Evolutionary conservation across 163 green algal species (phyloP).

Genomic region (Scenedesmus sp.): DNA sequence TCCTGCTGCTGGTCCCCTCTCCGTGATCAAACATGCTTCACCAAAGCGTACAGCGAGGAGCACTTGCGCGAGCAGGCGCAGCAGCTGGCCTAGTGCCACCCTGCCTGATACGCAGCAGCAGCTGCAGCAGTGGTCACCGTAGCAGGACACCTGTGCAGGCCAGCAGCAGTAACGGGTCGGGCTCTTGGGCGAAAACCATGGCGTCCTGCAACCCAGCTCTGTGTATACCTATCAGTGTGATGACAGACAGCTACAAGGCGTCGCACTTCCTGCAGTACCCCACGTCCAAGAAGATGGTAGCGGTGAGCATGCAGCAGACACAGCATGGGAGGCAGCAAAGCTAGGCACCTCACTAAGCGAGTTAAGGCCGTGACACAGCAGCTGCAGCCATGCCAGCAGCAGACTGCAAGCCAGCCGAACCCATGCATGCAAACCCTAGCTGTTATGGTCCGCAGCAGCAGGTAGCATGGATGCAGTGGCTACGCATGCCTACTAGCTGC

Average conservation of each 20-base stretch:
- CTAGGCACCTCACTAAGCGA: not conserved
- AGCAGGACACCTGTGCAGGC: not conserved
- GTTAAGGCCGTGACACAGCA: not conserved
- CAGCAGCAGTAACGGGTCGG: not conserved
- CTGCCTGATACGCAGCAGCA: conserved; percentile 6
- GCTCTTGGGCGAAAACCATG: conserved; percentile 19
- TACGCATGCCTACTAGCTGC: not conserved
- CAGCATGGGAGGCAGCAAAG: not conserved
- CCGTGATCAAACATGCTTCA: not conserved
- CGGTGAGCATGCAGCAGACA: conserved; percentile 66
- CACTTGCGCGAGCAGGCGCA: not conserved
- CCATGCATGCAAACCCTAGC: conserved; percentile 18
- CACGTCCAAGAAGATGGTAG: conserved; percentile 80
- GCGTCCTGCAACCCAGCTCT: conserved; percentile 5
- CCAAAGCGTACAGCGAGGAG: not conserved
- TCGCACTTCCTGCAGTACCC: conserved; percentile 91
- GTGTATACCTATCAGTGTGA: conserved; percentile 76
- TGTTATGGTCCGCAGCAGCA: not conserved
- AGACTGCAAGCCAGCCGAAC: not conserved
- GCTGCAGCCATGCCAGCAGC: not conserved
- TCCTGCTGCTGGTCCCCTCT: not conserved
- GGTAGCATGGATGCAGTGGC: not conserved
- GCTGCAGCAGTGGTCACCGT: not conserved
- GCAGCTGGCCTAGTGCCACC: not conserved
- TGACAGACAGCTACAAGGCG: conserved; percentile 91